Evolutionary conservation across 2,329 filamentous ascomycete species (phyloP), one percentile per base, ranked within the genome.

Genomic region (Parastagonospora nodorum): DNA sequence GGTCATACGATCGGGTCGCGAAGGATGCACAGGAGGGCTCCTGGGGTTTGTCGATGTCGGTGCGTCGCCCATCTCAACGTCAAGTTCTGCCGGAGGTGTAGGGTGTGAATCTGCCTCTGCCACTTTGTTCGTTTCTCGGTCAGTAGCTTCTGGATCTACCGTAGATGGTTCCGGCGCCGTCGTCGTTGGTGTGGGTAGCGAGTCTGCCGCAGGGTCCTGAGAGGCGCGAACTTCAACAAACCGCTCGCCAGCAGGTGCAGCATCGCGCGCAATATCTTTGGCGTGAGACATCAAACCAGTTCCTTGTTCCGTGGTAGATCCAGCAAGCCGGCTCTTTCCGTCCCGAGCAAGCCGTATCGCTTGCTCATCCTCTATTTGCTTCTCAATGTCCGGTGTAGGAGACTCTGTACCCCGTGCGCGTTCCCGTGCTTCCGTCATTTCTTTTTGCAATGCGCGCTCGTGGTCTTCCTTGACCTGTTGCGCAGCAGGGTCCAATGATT

Each of bases 311-410:
- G 42, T 45, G 11, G 45, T 44, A 30, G 59, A 53, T 50, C 65
- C 66, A 42, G 48, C 58, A 33, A 68, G 51, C n/a, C 54, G 61
- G 47, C 50, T 54, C 46, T 71, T 68, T 24, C 69, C 67, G 40
- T 73, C 70, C 33, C 69, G 61, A 24, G 61, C 68, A 30, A 67
- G 66, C 11, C 70, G 67, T 39, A 74, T 75, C 32, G 73, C 72
- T 63, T 81, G 80, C 41, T 84, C 81, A 59, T 82, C 80, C 62
- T 84, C 80, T 30, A 82, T 63, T 41, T 78, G 80, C 57, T 85
- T 72, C 62, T 87, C 84, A 51, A 84, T 80, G 58, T 87, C 84
- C 2, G 84, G 81, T 14, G 81, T 83, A 8, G 75, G 76, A 7
- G 80, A 78, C 51, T 70, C 66, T 61, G 77, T 66, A 66, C 76